Evolutionary conservation across 2,329 filamentous ascomycete species (phyloP).

Genomic region (Dactylellina cionopaga): DNA sequence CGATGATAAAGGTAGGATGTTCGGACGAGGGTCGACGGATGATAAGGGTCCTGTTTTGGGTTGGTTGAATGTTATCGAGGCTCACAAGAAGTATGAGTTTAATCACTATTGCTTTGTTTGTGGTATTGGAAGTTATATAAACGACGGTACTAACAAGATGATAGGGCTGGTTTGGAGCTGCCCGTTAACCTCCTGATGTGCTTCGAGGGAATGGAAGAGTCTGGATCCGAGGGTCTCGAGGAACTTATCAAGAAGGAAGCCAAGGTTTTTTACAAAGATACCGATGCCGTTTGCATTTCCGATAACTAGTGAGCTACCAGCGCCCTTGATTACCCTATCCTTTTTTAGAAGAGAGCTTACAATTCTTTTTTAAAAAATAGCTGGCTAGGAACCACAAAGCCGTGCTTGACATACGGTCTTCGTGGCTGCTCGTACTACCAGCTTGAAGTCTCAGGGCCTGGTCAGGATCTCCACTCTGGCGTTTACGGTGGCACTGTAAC

Average conservation of each 20-base stretch:
- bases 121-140: background rate
- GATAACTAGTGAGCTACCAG: constrained; percentile 90
- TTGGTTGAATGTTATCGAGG: constrained; percentile 98
- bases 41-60: constrained; percentile 97
- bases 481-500: constrained; percentile 96
- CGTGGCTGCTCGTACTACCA: constrained; percentile 98
- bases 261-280: constrained; percentile 92
- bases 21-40: constrained; percentile 91
- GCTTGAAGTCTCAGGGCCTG: constrained; percentile 87
- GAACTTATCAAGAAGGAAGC: constrained; percentile 92
- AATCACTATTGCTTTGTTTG: background rate
- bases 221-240: constrained; percentile 94
- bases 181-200: constrained; percentile 99
- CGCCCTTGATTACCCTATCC: background rate
- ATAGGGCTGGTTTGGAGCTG: constrained; percentile 80
- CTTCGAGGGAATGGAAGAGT: constrained; percentile 99
- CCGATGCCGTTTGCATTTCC: constrained; percentile 96
- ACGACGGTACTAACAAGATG: constrained; percentile 2
- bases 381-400: constrained; percentile 99
- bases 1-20: constrained; percentile 93
- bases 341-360: background rate
- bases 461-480: constrained; percentile 92
- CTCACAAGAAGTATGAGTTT: constrained; percentile 77
- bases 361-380: constrained; percentile 12
- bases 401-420: constrained; percentile 95